A percentile compares a stretch with the other conserved stretches of the same genome.
These are phyloP conservation scores for Cenchrus purpureus DNA, from an alignment of 176 grass and related monocot species.

Conservation along the genomic window DNA sequence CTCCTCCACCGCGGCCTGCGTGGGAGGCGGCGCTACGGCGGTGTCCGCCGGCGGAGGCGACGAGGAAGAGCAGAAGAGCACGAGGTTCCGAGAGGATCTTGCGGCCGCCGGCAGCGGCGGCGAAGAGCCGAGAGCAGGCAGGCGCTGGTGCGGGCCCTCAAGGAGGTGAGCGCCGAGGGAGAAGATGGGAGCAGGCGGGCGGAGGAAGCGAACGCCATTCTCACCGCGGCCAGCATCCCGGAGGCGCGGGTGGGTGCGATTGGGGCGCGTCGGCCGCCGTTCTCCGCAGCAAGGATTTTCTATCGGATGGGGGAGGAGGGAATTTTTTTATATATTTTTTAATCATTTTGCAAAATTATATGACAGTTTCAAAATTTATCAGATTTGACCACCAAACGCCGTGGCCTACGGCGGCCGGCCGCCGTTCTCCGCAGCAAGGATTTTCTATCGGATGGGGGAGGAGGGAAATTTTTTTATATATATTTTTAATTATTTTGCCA, in stretches of 20 bases:
- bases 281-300: not conserved
- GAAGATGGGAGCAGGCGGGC: constrained; percentile 22
- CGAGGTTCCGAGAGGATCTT: constrained; percentile 33
- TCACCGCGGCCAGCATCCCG: constrained; percentile 31
- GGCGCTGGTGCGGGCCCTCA: constrained; percentile 13
- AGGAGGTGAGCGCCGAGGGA: constrained; percentile 1
- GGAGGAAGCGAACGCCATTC: constrained; percentile 40
- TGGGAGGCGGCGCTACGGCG: not conserved
- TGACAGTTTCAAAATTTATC: too few species aligned
- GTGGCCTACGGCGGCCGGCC: too few species aligned
- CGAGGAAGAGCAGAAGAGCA: constrained; percentile 40
- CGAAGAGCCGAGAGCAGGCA: too few species aligned
- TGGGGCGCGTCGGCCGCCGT: not conserved
- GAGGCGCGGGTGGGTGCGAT: not conserved
- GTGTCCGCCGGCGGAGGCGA: not conserved
- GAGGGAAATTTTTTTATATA: too few species aligned
- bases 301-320: too few species aligned
- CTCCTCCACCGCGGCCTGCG: constrained; percentile 9
- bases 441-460: too few species aligned
- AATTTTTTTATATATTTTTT: too few species aligned
- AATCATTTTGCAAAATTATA: too few species aligned
- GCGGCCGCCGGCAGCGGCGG: not conserved
- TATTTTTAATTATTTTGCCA: too few species aligned
- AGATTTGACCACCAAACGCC: too few species aligned
- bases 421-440: too few species aligned